Evolutionary conservation across 371 early-diverging fungal genomes (phyloP), one percentile per base, ranked within the genome.

Genomic region (Rhizopus sp.): DNA sequence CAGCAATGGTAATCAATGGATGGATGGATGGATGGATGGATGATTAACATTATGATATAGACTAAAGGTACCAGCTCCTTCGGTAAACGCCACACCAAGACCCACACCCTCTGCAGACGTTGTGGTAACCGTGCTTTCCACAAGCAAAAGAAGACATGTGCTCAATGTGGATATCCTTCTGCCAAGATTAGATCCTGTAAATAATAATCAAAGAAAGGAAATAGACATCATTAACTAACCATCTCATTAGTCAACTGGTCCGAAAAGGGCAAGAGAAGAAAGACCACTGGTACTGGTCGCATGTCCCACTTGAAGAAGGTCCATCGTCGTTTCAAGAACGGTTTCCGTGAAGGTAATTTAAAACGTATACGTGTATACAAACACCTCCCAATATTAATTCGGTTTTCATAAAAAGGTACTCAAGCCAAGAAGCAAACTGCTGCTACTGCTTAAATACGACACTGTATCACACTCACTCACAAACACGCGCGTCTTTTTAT

Each of bases 131-230:
- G 96, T 68, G 86, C 97, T 57, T 99, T 95, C 93, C 99, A 99
- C 92, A 95, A 93, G 89, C 98, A 98, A 84, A 97, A 98, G 92
- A 92, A 94, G 89, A 93, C 91, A 58, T 99, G 99, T 86, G 91
- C 98, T 67, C 90, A 91, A 74, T 99, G 99, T 87, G 99, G 94
- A 59, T 99, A 96, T 86, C 99, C 99, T 48, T 83, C 94, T 66
- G 93, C 96, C 65, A 98, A 97, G 88, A 90, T 87, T 82, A 89
- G 99, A 77, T 87, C 83, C 77, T 96, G 90, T 92, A 77, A 81
- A 88, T 84, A 56, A 34, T 40, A n/a, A 37, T 33, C 34, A n/a
- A 17, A 7, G 44, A 13, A 17, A 44, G 2, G 38, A 37, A 37
- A 13, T 13, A 37, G 10, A 37, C 38, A 37, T 23, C 23, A 23